phyloP scores from a whole-genome alignment of 768 basidiomycete genomes.

The Lactarius sp. region DNA sequence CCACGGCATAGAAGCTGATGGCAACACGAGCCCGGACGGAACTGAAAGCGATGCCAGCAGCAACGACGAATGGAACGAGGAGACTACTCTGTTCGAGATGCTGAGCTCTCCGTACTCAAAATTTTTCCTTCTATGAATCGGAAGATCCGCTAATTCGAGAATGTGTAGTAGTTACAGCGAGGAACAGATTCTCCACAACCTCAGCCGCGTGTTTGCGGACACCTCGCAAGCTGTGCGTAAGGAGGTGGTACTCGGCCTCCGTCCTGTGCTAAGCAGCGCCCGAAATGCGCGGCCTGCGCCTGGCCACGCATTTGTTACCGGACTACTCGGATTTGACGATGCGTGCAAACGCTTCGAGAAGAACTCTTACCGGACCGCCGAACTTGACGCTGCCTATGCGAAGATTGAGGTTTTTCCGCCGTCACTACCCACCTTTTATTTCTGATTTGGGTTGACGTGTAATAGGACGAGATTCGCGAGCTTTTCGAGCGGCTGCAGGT shows the following conservation, averaged over 20 bases:
- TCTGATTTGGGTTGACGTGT: background rate
- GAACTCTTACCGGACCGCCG: background rate
- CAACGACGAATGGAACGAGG: conserved; percentile 11
- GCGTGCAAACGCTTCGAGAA: conserved; percentile 19
- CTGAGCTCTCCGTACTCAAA: conserved; percentile 11
- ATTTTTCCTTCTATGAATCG: too few relatives aligned
- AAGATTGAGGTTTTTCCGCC: conserved; percentile 13
- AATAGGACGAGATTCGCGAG: conserved; percentile 1
- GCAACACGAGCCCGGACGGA: background rate
- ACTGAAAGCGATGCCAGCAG: background rate
- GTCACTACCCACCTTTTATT: background rate
- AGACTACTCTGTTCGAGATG: conserved; percentile 11
- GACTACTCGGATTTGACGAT: conserved; percentile 18
- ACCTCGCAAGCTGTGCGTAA: conserved; percentile 3
- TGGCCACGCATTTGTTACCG: conserved; percentile 7
- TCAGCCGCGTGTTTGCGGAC: conserved; percentile 14
- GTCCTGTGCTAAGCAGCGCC: background rate
- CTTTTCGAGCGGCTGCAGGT: conserved; percentile 8
- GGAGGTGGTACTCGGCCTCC: background rate
- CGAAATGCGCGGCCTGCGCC: conserved; percentile 11
- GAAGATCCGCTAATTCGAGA: background rate
- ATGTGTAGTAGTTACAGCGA: background rate
- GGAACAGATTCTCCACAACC: background rate
- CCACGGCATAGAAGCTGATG: background rate
- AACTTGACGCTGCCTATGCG: conserved; percentile 1